phyloP scores from a whole-genome alignment of 805 yeast species.

The Pichia heedii region DNA sequence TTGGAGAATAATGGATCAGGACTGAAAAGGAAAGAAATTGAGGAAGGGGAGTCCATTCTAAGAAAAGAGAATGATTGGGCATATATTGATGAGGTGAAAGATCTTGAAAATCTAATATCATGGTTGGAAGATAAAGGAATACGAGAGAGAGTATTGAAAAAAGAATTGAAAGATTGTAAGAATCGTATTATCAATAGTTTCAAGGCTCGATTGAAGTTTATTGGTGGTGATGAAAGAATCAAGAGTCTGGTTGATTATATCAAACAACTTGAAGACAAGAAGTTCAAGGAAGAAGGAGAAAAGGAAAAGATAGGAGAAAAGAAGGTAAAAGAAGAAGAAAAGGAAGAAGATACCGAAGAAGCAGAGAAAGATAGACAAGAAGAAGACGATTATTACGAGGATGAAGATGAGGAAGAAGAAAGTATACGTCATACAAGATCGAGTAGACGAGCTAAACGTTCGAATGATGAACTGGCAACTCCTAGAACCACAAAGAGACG shows the following conservation, averaged over 20 bases:
- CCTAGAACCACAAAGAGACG: constrained; percentile 26
- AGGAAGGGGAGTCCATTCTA: constrained; percentile 48
- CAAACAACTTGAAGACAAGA: constrained; percentile 27
- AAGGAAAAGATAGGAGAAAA: constrained; percentile 28
- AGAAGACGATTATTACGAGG: constrained; percentile 19
- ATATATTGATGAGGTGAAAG: constrained; percentile 52
- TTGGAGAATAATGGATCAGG: constrained; percentile 29
- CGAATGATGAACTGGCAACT: too few relatives aligned
- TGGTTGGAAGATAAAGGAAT: constrained; percentile 73
- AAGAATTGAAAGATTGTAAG: constrained; percentile 47
- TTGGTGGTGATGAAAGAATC: constrained; percentile 37
- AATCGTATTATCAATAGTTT: constrained; percentile 49
- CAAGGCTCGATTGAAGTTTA: constrained; percentile 46
- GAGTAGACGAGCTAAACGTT: constrained; percentile 7
- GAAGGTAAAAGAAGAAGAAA: constrained; percentile 15
- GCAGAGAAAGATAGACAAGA: constrained; percentile 28
- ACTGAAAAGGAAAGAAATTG: constrained; percentile 53
- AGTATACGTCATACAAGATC: constrained; percentile 5
- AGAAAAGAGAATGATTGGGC: constrained; percentile 56
- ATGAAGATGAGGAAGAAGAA: constrained; percentile 6
- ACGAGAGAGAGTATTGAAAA: constrained; percentile 57
- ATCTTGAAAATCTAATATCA: constrained; percentile 43
- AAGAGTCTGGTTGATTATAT: constrained; percentile 32
- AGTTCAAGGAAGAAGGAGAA: constrained; percentile 20
- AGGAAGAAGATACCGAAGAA: constrained; percentile 27